These are phyloP conservation scores for Fusarium secorum DNA, from an alignment of 2,329 filamentous ascomycete genomes.

Conservation along the genomic window DNA sequence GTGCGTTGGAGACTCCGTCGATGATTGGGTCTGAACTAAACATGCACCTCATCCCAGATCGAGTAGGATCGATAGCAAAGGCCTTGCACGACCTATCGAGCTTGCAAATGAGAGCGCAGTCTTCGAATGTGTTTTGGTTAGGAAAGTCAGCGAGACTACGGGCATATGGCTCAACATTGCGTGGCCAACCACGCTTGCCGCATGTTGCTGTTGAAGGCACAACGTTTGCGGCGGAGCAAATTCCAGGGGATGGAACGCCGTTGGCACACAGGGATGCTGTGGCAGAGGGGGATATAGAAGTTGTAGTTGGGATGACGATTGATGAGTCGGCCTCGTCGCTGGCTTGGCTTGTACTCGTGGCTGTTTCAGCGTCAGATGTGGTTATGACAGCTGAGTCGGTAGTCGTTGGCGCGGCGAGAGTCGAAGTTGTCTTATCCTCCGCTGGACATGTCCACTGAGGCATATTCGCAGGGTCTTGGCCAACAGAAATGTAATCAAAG, in stretches of 20 bases:
- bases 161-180: slow-evolving; percentile 2
- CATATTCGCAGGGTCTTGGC: not conserved
- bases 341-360: not conserved
- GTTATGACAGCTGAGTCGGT: not conserved
- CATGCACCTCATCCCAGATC: not conserved
- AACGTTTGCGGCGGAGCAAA: slow-evolving; percentile 1
- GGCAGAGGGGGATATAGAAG: not conserved
- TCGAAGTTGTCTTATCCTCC: not conserved
- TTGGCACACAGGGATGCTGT: slow-evolving; percentile 1
- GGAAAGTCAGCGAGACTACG: not conserved
- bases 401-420: not conserved
- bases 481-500: slow-evolving; percentile 31
- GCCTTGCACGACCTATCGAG: slow-evolving; percentile 8
- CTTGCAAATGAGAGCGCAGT: slow-evolving; percentile 30
- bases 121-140: slow-evolving; percentile 14
- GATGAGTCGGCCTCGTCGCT: not conserved
- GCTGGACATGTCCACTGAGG: slow-evolving; percentile 15
- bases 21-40: slow-evolving; percentile 12
- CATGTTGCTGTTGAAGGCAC: slow-evolving; percentile 7
- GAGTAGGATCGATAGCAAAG: slow-evolving; percentile 14
- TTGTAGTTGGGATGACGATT: not conserved
- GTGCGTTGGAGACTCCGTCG: not conserved
- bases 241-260: slow-evolving; percentile 17
- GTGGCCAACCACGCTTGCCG: slow-evolving; percentile 7
- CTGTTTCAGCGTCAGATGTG: not conserved